A percentile compares a stretch with the other conserved stretches of the same genome.
Conservation (phyloP, 495 filamentous ascomycete species). For the Penicillium antarcticum region DNA sequence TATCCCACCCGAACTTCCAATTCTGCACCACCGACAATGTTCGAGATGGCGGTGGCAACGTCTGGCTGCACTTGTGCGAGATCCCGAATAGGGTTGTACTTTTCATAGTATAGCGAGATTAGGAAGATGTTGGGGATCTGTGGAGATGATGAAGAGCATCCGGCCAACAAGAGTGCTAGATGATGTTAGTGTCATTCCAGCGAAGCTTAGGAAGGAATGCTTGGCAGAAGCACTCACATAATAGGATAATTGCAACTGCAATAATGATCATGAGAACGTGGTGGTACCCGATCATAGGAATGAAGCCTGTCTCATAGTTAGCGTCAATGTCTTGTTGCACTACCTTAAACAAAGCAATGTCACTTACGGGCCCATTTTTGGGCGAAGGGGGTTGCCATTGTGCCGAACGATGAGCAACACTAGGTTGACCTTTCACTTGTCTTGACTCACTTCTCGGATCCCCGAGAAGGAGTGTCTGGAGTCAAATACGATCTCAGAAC, state of each 20-base stretch:
- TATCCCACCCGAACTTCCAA: conserved; percentile 70
- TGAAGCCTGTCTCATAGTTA: conserved; percentile 56
- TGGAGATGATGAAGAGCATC: conserved; percentile 67
- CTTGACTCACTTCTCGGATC: conserved; percentile 43
- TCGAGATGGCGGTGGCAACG: conserved; percentile 63
- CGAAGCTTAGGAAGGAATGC: background rate
- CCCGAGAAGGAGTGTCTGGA: conserved; percentile 45
- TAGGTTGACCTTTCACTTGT: conserved; percentile 13
- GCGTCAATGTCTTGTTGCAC: conserved; percentile 1
- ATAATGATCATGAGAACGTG: conserved; percentile 98
- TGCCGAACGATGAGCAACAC: conserved; percentile 11
- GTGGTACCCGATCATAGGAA: conserved; percentile 97
- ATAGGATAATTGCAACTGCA: conserved; percentile 86
- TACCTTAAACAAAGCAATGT: background rate
- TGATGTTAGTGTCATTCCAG: conserved; percentile 23
- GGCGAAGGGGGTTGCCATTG: conserved; percentile 28
- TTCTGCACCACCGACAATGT: conserved; percentile 60
- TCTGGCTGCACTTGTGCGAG: conserved; percentile 81
- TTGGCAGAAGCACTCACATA: conserved; percentile 64
- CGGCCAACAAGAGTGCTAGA: conserved; percentile 62
- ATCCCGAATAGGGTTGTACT: conserved; percentile 59
- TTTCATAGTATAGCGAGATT: conserved; percentile 66
- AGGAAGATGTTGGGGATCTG: conserved; percentile 67
- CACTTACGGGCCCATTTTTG: conserved; percentile 34
- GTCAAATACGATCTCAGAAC: conserved; percentile 3